Percentiles rank a stretch among this genome's conserved stretches.
Conservation (phyloP, 139 green algal genomes). For the Picochlorum sp. region DNA sequence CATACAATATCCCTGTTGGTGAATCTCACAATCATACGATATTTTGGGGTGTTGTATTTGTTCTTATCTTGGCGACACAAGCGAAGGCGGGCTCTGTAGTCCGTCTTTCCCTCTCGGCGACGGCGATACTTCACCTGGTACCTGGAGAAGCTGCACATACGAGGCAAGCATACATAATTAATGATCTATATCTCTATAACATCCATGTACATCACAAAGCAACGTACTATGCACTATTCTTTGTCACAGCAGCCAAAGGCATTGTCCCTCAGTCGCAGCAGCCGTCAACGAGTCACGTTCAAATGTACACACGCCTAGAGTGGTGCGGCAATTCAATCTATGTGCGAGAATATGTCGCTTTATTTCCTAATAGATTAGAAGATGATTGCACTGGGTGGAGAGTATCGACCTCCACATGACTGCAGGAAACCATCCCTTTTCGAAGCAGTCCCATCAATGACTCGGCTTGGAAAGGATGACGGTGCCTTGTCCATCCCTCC, state of each 20-base stretch:
- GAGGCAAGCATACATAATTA: neutral
- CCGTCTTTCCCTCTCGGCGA: conserved; percentile 81
- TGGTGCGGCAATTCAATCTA: too few species aligned
- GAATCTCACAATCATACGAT: conserved; percentile 81
- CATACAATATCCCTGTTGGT: conserved; percentile 80
- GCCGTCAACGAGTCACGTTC: too few species aligned
- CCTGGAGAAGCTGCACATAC: neutral
- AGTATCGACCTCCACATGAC: too few species aligned
- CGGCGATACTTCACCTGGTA: conserved; percentile 84
- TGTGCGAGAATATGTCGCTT: too few species aligned
- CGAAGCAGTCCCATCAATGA: too few species aligned
- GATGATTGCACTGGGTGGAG: too few species aligned
- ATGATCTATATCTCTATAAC: neutral
- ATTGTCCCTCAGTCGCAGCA: neutral
- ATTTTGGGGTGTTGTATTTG: conserved; percentile 99
- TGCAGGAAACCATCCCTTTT: too few species aligned
- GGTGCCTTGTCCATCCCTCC: too few species aligned
- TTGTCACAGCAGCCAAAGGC: conserved; percentile 6
- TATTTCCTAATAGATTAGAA: too few species aligned
- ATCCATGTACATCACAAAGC: neutral
- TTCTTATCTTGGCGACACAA: conserved; percentile 99
- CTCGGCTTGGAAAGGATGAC: too few species aligned
- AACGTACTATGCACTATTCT: conserved; percentile 18
- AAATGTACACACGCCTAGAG: too few species aligned
- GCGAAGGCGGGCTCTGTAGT: conserved; percentile 87